Evolutionary conservation across 2,329 filamentous ascomycete genomes (phyloP).

Genomic region (Cadophora sp.): DNA sequence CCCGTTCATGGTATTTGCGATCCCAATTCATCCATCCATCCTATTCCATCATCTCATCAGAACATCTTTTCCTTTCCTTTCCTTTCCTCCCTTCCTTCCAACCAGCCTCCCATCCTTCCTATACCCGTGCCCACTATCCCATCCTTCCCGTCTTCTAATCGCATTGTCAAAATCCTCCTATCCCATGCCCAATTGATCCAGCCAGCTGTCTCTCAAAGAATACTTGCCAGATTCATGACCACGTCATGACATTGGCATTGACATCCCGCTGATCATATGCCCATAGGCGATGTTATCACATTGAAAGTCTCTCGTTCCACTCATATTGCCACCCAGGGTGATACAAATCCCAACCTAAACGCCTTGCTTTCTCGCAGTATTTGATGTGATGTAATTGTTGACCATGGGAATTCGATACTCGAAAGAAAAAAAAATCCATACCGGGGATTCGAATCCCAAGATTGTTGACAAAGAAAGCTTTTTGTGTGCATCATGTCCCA

Average conservation of each 20-base stretch:
- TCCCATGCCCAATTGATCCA: neutral
- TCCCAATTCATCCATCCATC: neutral
- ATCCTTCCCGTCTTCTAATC: neutral
- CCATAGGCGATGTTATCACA: neutral
- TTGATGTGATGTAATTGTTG: slow-evolving; percentile 1
- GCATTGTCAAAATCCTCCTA: neutral
- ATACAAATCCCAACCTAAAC: slow-evolving; percentile 14
- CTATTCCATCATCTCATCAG: neutral
- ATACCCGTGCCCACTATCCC: neutral
- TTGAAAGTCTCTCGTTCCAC: neutral
- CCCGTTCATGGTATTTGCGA: no score
- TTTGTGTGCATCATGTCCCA: slow-evolving; percentile 9
- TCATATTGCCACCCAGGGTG: neutral
- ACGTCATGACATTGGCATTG: neutral
- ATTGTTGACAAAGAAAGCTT: slow-evolving; percentile 11
- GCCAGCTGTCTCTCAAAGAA: slow-evolving; percentile 10
- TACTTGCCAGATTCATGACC: neutral
- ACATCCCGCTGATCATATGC: neutral
- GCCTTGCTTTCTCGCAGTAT: slow-evolving; percentile 17
- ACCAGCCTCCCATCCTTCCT: neutral
- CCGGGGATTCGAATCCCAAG: neutral
- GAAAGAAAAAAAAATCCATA: slow-evolving; percentile 2
- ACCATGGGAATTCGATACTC: neutral
- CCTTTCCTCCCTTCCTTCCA: neutral
- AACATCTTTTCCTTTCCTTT: neutral